These are phyloP conservation scores for Sordariomycetes sp. DNA, from an alignment of 2,329 filamentous ascomycete genomes.

Conservation along the genomic window DNA sequence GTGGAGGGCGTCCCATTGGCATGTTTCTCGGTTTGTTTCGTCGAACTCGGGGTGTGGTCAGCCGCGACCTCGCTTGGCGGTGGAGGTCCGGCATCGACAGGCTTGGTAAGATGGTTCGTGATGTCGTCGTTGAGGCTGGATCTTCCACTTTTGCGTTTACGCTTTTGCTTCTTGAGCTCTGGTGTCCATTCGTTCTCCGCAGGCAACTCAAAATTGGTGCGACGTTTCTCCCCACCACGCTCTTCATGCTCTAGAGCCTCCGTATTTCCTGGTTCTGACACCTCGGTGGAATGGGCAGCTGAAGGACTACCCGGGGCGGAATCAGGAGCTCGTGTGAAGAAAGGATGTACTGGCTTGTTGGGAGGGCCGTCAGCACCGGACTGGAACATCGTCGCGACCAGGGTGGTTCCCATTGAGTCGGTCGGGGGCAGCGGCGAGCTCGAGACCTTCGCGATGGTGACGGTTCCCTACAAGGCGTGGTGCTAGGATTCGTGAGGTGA, in stretches of 20 bases:
- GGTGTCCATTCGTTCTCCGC: conserved; percentile 10
- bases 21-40: background rate
- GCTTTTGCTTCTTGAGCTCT: conserved; percentile 16
- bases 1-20: background rate
- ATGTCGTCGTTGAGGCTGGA: conserved; percentile 6
- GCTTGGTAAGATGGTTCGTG: conserved; percentile 7
- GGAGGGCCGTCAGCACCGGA: background rate
- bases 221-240: conserved; percentile 30
- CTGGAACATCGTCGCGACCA: conserved; percentile 34
- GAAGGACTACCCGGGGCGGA: conserved; percentile 1
- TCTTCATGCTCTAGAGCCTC: conserved; percentile 11
- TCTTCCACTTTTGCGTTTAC: conserved; percentile 11
- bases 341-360: conserved; percentile 43
- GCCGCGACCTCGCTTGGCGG: conserved; percentile 8
- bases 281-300: background rate
- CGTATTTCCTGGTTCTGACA: background rate
- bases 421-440: no score
- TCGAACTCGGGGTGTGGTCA: background rate
- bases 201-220: conserved; percentile 24
- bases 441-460: no score
- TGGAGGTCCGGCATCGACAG: background rate
- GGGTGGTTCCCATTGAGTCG: conserved; percentile 30
- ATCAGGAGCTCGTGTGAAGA: conserved; percentile 30
- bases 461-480: no score
- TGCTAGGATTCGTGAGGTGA: no score